Base-by-base conservation (phyloP, 1,284 basidiomycete genomes). In the Ceratobasidium sp. region DNA sequence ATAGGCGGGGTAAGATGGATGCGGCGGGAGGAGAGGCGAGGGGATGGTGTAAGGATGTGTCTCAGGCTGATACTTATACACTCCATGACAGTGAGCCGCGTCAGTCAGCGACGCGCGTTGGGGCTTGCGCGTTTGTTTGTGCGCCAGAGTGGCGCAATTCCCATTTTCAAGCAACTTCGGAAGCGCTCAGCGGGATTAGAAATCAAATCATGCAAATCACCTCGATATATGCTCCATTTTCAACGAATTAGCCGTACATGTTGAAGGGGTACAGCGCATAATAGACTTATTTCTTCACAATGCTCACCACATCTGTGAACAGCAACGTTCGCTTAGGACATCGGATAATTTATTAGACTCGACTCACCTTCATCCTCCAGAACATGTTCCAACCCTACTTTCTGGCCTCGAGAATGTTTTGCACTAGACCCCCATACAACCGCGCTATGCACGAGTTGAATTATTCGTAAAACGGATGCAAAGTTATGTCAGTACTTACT, bases 341-440 rank as follows among this genome's bases (percentile, higher is more conserved):
- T n/a, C n/a, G n/a, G n/a, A n/a, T n/a, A n/a, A n/a, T n/a, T n/a
- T n/a, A n/a, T 10, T 6, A 39, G 3, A 21, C 23, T 39, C 14
- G 18, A 16, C 92, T 73, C 90, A 80, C 96, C 94, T 83, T 96
- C 94, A 77, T 96, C 94, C 79, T 96, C 93, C 65, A 97, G 80
- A 16, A 92, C 80, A 79, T 97, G 94, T 32, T 96, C 94, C 70
- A 96, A 77, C 8, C 97, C 97, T 34, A 98, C 96, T 80, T 97
- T 96, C 82, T 99, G 97, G 1, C 97, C 97, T 76, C 96, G 86
- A 16, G 95, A 85, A 80, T 99, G 97, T 82, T 98, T 99, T 28
- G 96, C 96, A 75, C 94, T 97, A 0, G 93, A 85, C 67, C 96
- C 96, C 92, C 94, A 97, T 0, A 97, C 95, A 73, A 96, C 84